Base-by-base conservation (phyloP, 2,329 filamentous ascomycete species). In the Septoria linicola region DNA sequence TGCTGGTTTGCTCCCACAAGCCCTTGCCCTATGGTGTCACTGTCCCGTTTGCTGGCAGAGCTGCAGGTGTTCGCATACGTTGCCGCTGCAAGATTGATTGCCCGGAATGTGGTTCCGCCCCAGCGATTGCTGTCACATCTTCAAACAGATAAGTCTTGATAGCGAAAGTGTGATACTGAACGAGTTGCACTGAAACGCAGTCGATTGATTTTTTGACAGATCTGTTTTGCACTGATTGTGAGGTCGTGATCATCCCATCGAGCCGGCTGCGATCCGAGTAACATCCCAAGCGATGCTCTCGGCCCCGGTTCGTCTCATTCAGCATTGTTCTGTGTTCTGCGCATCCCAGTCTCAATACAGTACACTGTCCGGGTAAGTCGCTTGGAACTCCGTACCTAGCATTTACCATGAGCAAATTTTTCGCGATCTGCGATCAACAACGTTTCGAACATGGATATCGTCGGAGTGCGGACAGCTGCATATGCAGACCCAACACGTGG, bases 351-450 rank as follows among this genome's bases (percentile, higher is more conserved):
- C 32, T 36, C 25, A 23, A 19, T 32, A 14, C 25, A 34, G 6
- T 16, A 25, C 11, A 19, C 42, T n/a, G 27, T n/a, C 41, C 41
- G 19, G 27, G 30, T 47, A n/a, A 14, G 25, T 32, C 43, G 34
- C 32, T 20, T 35, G 25, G 20, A 25, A 8, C 14, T 8, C 17
- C 3, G 13, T 16, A 13, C 41, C 36, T 34, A 32, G 35, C 35
- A 39, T 41, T 19, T 30, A 34, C 41, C 39, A 52, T 21, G 43
- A 43, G 39, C 40, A 54, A 42, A 45, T 32, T 44, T 49, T 40
- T 19, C 31, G 30, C 36, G 17, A 49, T 57, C 47, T 54, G 51
- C 51, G 50, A 57, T 57, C 13, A 20, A 41, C 17, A 49, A 35
- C 30, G 16, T 32, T 45, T 20, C 36, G 30, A 49, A 41, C 51